A percentile compares a stretch with the other conserved stretches of the same genome.
These are phyloP conservation scores for Cicer cuneatum DNA, from an alignment of 306 rosid species.

Conservation along the genomic window DNA sequence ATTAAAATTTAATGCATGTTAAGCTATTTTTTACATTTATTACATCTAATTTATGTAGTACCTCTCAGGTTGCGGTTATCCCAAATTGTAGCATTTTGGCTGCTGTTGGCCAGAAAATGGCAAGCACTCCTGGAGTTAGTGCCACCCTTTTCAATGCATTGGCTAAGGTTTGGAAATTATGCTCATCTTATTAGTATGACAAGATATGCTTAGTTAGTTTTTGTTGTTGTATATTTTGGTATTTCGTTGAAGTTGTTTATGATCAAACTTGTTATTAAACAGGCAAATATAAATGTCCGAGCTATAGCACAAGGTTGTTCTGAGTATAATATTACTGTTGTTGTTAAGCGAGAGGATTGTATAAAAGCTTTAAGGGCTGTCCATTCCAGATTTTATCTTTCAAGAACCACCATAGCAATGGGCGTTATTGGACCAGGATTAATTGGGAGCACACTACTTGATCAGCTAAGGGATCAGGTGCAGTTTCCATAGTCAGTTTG, in stretches of 20 bases:
- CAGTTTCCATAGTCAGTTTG: constrained; percentile 39
- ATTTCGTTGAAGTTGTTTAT: constrained; percentile 26
- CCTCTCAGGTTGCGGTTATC: constrained; percentile 82
- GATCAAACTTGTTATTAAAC: constrained; percentile 48
- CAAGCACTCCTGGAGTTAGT: constrained; percentile 99
- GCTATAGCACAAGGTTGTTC: constrained; percentile 99
- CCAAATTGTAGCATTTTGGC: constrained; percentile 98
- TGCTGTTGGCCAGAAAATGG: constrained; percentile 98
- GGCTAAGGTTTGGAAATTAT: constrained; percentile 77
- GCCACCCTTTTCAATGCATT: constrained; percentile 96
- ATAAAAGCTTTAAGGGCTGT: constrained; percentile 94
- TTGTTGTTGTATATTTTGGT: constrained; percentile 14
- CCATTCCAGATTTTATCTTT: constrained; percentile 93
- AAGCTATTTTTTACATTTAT: constrained; percentile 32
- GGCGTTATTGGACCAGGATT: constrained; percentile 97
- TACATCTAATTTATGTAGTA: constrained; percentile 33
- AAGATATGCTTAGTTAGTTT: constrained; percentile 15
- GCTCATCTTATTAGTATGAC: constrained; percentile 25
- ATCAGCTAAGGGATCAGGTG: constrained; percentile 98
- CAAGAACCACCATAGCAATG: constrained; percentile 95
- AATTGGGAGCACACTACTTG: constrained; percentile 92
- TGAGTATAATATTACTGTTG: constrained; percentile 94
- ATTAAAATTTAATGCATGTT: constrained; percentile 31
- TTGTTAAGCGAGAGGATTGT: constrained; percentile 89
- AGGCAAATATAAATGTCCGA: constrained; percentile 96